phyloP scores from a whole-genome alignment of 805 yeast species.

The Nakazawaea holstii region DNA sequence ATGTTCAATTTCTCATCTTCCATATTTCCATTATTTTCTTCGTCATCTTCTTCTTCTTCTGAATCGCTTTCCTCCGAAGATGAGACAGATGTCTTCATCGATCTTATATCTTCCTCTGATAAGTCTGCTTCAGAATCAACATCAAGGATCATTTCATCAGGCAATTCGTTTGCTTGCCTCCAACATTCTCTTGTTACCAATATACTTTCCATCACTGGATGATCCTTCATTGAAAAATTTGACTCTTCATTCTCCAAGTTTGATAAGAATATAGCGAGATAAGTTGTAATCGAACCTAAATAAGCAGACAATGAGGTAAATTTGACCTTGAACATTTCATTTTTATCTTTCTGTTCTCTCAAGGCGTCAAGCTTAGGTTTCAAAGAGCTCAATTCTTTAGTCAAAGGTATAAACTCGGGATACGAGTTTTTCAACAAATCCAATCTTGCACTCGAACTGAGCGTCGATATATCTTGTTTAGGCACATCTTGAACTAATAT shows the following conservation, averaged over 20 bases:
- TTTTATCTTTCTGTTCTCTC: constrained; percentile 17
- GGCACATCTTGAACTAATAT: constrained; percentile 29
- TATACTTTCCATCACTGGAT: constrained; percentile 84
- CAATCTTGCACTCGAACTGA: constrained; percentile 50
- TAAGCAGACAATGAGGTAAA: constrained; percentile 71
- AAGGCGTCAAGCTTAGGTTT: constrained; percentile 37
- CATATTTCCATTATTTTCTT: constrained; percentile 12
- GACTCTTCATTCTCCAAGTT: constrained; percentile 47
- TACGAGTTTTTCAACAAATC: constrained; percentile 54
- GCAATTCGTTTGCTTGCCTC: constrained; percentile 70
- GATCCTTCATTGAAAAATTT: constrained; percentile 63
- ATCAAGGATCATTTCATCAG: constrained; percentile 21
- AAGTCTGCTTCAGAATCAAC: constrained; percentile 22
- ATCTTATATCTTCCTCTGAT: constrained; percentile 19
- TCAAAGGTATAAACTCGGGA: constrained; percentile 81
- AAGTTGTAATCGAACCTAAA: constrained; percentile 70
- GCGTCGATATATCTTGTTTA: constrained; percentile 36
- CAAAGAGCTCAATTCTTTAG: constrained; percentile 50
- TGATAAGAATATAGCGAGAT: constrained; percentile 68
- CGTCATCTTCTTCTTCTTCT: constrained; percentile 19
- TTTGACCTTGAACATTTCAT: constrained; percentile 44
- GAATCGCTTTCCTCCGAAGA: constrained; percentile 19
- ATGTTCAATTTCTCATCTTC: constrained; percentile 37
- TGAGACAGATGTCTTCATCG: constrained; percentile 12
- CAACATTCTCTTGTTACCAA: constrained; percentile 80